Evolutionary conservation across 352 stramenopile genomes (phyloP), one percentile per base, ranked within the genome.

Genomic region (Peronospora destructor): DNA sequence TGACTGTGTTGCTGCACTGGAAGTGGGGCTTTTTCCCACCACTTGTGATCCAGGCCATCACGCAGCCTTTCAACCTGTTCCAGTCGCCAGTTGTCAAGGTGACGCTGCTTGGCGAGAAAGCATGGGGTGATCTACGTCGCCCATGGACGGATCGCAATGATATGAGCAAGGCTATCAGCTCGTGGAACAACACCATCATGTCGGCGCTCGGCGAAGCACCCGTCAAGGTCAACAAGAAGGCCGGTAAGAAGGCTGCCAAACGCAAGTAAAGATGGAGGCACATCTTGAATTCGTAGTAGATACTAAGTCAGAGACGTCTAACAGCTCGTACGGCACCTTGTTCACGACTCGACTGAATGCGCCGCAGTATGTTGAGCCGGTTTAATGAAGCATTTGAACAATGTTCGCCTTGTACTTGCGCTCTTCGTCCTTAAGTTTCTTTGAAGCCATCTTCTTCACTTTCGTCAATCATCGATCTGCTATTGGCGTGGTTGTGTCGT

Each of bases 1-100:
- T 92, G 53, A 85, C 81, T 41, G 39, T 81, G 36, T 71, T 92
- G 37, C 55, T 90, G 34, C 78, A 90, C 68, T 83, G 69, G 59
- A 79, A 87, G 52, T 92, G 71, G 73, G 73, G 74, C 42, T 90
- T 89, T 60, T 87, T 86, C 61, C 81, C 81, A 14, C 81, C 81
- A 32, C 68, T 92, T 10, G 56, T 92, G 52, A 87, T 92, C 58
- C 78, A 88, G 66, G 68, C 71, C 26, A 68, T 90, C 46, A 87
- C 75, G 54, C 78, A 87, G 71, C 81, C 81, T 12, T 83, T 84
- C 39, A 87, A 86, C 60, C 42, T 92, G 37, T 67, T 73, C 35
- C 73, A 87, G 47, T 61, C 71, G 25, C 66, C 70, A n/a, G 51
- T 92, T 17, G 76, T 79, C 51, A 79, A 81, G 48, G 67, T 92